Evolutionary conservation across 1,284 basidiomycete genomes (phyloP), one percentile per base, ranked within the genome.

Genomic region (Papiliotrema laurentii): DNA sequence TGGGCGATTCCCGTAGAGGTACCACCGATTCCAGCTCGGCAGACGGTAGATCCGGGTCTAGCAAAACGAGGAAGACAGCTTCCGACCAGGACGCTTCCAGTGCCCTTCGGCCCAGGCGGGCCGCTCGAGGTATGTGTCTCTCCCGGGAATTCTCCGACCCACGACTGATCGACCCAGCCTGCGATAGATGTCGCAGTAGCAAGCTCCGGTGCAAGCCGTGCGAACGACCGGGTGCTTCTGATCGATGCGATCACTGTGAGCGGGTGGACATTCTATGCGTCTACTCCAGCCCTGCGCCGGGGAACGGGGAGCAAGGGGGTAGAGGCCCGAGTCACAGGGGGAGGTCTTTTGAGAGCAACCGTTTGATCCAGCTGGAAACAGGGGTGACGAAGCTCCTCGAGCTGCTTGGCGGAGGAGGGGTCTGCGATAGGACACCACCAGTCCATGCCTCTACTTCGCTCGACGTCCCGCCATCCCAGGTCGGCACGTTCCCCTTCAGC

Each of bases 161-260:
- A 40, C 22, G 19, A 30, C 27, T n/a, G 21, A 27, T 27, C 34
- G 21, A 25, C 14, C 34, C 51, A 59, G 57, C 57, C 2, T 59
- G 57, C 37, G 55, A 59, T 13, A 43, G 31, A 14, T 59, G 57
- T 44, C 46, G 57, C 1, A 31, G 39, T 1, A 56, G 52, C 49
- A 59, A 59, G 43, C 41, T 59, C 5, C 54, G 55, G 6, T 59
- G 57, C 25, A 26, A 45, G 22, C 35, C 54, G 2, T 27, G 55
- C 2, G 50, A 45, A 11, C 18, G 41, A 5, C 14, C 27, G 2
- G 21, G 10, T 1, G 24, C 10, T 6, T 51, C 50, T 18, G 44
- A 24, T 19, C 43, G 53, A 27, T 59, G 57, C 26, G 50, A 27
- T 11, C 50, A 59, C 45, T 59, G 57, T 33, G 45, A 26, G 5